A percentile compares a stretch with the other conserved stretches of the same genome.
Evolutionary conservation across 768 basidiomycete genomes (phyloP).

Genomic region (Sarcomyxa edulis): DNA sequence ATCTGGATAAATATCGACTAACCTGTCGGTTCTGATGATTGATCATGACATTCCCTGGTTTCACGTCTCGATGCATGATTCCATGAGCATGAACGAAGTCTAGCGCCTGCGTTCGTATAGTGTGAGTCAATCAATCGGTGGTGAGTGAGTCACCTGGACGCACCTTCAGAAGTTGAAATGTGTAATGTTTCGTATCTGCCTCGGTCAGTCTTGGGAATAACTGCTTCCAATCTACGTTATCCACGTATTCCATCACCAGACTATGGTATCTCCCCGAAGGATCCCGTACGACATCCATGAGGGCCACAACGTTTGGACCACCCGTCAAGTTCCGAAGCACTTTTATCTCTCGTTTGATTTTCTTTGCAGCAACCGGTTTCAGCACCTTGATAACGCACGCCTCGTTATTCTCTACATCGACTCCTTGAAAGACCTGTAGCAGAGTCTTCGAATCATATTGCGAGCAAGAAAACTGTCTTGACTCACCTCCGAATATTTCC

Average conservation of each 20-base stretch:
- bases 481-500: constrained; percentile 61
- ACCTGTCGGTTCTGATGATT: constrained; percentile 60
- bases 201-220: constrained; percentile 56
- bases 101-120: constrained; percentile 44
- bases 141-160: not conserved
- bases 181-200: constrained; percentile 63
- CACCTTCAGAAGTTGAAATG: constrained; percentile 57
- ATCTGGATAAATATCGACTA: constrained; percentile 11
- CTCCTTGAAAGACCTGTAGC: constrained; percentile 53
- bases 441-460: no score
- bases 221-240: constrained; percentile 62
- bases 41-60: constrained; percentile 64
- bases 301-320: constrained; percentile 61
- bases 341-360: constrained; percentile 75
- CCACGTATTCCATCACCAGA: constrained; percentile 64
- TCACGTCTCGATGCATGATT: constrained; percentile 59
- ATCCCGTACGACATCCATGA: constrained; percentile 68
- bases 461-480: no score
- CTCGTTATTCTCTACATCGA: constrained; percentile 49
- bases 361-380: constrained; percentile 67
- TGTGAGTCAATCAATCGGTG: not conserved
- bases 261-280: constrained; percentile 56
- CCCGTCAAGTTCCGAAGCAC: constrained; percentile 65
- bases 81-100: constrained; percentile 70
- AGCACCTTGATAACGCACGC: constrained; percentile 66